Conservation (phyloP, 345 rosid genomes). For the Theobroma cacao region DNA sequence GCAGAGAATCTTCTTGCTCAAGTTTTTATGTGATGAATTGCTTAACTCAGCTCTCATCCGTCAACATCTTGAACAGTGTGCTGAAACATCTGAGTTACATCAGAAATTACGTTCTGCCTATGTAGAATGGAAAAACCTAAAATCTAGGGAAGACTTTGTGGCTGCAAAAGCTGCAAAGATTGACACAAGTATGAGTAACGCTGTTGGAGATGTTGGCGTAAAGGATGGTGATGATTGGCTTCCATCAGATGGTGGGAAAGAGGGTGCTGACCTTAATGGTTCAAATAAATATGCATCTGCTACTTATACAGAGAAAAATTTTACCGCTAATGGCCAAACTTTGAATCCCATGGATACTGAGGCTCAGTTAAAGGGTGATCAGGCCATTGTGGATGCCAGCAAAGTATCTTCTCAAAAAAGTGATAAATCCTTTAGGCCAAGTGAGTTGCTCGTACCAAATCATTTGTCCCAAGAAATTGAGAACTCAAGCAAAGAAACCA, state of each 20-base stretch:
- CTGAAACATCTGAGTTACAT: slow-evolving; percentile 74
- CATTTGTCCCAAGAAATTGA: slow-evolving; percentile 32
- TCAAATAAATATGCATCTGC: slow-evolving; percentile 23
- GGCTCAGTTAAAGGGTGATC: slow-evolving; percentile 26
- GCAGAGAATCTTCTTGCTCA: slow-evolving; percentile 84
- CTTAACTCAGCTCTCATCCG: slow-evolving; percentile 74
- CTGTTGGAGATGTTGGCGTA: slow-evolving; percentile 35
- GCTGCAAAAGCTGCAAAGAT: slow-evolving; percentile 54
- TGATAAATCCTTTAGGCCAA: slow-evolving; percentile 28
- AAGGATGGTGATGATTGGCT: slow-evolving; percentile 33
- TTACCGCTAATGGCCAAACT: slow-evolving; percentile 16
- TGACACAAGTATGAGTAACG: slow-evolving; percentile 34
- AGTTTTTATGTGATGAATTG: slow-evolving; percentile 86
- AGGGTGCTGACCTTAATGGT: slow-evolving; percentile 30
- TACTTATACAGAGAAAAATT: slow-evolving; percentile 26
- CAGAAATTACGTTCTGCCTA: slow-evolving; percentile 78
- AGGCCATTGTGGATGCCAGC: slow-evolving; percentile 25
- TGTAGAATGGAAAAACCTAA: slow-evolving; percentile 67
- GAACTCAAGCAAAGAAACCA: slow-evolving; percentile 31
- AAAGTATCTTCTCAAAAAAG: slow-evolving; percentile 31
- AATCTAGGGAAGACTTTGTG: slow-evolving; percentile 64
- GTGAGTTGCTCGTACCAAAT: slow-evolving; percentile 37
- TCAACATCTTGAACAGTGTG: slow-evolving; percentile 92
- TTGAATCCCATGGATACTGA: slow-evolving; percentile 23
- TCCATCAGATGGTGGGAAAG: slow-evolving; percentile 28